Conservation (phyloP, 106 monocot genomes). For the Gastrodia elata region DNA sequence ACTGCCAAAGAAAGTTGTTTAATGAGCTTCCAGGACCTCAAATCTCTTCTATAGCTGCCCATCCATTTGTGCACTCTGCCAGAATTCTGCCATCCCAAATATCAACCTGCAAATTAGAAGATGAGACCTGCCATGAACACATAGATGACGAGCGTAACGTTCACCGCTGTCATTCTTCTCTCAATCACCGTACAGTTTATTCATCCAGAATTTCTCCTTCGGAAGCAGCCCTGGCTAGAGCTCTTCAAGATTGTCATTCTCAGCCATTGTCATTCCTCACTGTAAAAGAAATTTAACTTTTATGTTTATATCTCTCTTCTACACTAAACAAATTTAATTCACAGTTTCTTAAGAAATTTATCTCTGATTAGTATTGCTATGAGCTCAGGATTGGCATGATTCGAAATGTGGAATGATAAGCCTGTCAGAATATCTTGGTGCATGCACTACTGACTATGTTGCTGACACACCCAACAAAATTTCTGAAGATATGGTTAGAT, state of each 20-base stretch:
- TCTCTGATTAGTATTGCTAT: neutral
- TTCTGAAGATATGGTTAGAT: slow-evolving; percentile 74
- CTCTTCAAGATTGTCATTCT: slow-evolving; percentile 57
- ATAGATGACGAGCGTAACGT: slow-evolving; percentile 15
- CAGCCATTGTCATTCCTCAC: slow-evolving; percentile 69
- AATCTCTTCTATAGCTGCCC: slow-evolving; percentile 12
- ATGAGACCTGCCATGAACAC: slow-evolving; percentile 23
- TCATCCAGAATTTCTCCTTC: slow-evolving; percentile 53
- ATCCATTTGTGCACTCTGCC: slow-evolving; percentile 8
- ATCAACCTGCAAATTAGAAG: slow-evolving; percentile 12
- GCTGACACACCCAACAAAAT: slow-evolving; percentile 70
- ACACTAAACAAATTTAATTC: neutral
- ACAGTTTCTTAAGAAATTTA: slow-evolving; percentile 5
- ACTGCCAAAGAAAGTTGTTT: slow-evolving; percentile 17
- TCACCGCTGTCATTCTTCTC: slow-evolving; percentile 57
- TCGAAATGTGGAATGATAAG: slow-evolving; percentile 48
- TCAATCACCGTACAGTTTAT: slow-evolving; percentile 55
- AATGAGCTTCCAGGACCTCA: slow-evolving; percentile 15
- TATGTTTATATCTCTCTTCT: neutral
- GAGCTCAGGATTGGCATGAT: slow-evolving; percentile 40
- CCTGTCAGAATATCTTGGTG: slow-evolving; percentile 81
- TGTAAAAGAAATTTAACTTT: slow-evolving; percentile 36
- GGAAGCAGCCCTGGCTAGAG: slow-evolving; percentile 43
- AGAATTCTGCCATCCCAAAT: slow-evolving; percentile 18
- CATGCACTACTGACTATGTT: slow-evolving; percentile 58